Percentiles rank a stretch among this genome's conserved stretches.
These are phyloP conservation scores for Vitis cinerea DNA, from an alignment of 164 flowering plant species.

Conservation along the genomic window DNA sequence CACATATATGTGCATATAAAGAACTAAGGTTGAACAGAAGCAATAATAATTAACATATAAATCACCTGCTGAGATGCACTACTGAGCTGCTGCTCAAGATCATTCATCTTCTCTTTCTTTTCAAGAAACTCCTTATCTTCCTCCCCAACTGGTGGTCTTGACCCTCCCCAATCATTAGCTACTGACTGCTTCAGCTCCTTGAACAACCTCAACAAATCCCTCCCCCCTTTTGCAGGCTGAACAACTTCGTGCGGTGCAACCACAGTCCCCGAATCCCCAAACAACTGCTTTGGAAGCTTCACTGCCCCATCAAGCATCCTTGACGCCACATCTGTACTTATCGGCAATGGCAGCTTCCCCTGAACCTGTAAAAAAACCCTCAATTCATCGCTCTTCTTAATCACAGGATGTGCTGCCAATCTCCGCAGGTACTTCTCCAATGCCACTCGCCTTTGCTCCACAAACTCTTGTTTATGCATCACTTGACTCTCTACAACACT, in stretches of 20 bases:
- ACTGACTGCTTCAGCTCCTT: constrained; percentile 90
- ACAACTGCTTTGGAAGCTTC: constrained; percentile 81
- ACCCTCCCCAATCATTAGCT: constrained; percentile 82
- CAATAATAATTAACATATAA: background rate
- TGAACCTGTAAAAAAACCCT: constrained; percentile 73
- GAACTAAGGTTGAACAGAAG: background rate
- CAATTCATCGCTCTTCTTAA: constrained; percentile 80
- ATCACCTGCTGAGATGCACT: constrained; percentile 78
- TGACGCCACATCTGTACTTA: constrained; percentile 71
- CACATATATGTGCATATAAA: background rate
- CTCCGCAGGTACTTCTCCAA: constrained; percentile 88
- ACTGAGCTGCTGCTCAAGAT: constrained; percentile 77
- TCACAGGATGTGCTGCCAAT: constrained; percentile 77
- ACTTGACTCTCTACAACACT: constrained; percentile 95
- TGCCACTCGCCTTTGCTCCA: constrained; percentile 86
- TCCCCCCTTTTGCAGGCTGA: constrained; percentile 90
- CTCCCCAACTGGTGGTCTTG: constrained; percentile 65
- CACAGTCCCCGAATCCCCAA: constrained; percentile 53
- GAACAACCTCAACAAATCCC: constrained; percentile 82
- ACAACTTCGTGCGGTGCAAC: constrained; percentile 61
- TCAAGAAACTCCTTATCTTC: constrained; percentile 92
- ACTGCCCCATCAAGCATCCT: constrained; percentile 93
- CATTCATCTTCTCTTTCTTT: constrained; percentile 73
- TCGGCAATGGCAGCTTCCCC: constrained; percentile 74
- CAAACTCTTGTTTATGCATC: constrained; percentile 97